Evolutionary conservation across 208 protist species (phyloP).

Genomic region (Wallacemonas rigidus): DNA sequence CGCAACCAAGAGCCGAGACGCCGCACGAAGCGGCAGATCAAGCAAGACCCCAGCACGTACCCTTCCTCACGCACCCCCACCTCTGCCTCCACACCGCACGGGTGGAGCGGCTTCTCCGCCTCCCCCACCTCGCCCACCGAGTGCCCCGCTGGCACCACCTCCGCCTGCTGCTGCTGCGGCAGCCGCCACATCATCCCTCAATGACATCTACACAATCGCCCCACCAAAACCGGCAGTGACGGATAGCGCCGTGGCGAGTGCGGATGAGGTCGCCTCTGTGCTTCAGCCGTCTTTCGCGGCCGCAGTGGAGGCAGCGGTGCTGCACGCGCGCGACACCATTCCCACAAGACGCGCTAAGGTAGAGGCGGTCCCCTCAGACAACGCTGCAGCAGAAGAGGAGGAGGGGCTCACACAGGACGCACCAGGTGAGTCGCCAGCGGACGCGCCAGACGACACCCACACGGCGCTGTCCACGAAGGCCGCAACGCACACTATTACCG

Average conservation of each 20-base stretch:
- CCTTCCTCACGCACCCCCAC: not conserved
- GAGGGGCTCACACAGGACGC: no score
- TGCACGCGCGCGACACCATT: slow-evolving; percentile 17
- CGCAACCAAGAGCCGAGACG: no score
- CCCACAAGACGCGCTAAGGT: not conserved
- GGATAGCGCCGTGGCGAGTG: not conserved
- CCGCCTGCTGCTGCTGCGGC: slow-evolving; percentile 10
- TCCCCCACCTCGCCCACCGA: not conserved
- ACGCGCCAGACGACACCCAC: not conserved
- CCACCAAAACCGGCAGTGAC: not conserved
- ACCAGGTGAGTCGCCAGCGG: no score
- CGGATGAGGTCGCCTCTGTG: slow-evolving; percentile 13
- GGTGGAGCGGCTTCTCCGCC: not conserved
- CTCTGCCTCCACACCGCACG: not conserved
- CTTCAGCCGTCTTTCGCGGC: slow-evolving; percentile 32
- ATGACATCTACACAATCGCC: slow-evolving; percentile 16
- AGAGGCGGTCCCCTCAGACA: no score
- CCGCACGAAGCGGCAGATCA: no score
- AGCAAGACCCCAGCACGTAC: no score
- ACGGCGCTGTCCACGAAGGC: not conserved
- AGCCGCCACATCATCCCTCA: not conserved
- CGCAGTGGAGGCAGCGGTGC: slow-evolving; percentile 33
- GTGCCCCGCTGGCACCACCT: slow-evolving; percentile 1
- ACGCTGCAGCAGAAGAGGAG: no score
- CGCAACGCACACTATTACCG: not conserved